Percentiles rank a stretch among this genome's conserved stretches.
Evolutionary conservation across 441 rosid species (phyloP).

Genomic region (Croton laevigatus): DNA sequence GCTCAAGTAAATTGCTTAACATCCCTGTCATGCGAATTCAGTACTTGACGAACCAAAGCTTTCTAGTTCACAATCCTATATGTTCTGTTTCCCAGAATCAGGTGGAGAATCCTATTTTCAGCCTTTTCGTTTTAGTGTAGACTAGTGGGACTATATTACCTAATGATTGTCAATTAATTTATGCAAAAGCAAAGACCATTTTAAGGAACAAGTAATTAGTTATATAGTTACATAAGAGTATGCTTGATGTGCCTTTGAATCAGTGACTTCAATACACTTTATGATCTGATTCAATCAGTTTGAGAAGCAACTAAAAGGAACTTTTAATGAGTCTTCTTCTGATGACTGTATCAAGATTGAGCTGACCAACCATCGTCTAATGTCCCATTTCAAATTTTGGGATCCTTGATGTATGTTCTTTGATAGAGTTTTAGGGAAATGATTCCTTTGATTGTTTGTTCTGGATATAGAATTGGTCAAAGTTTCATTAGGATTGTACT

Average conservation of each 20-base stretch:
- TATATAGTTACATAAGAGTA: neutral
- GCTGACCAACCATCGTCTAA: neutral
- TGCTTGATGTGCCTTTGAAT: neutral
- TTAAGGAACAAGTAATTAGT: neutral
- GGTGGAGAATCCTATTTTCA: constrained; percentile 10
- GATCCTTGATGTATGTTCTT: neutral
- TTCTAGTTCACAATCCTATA: constrained; percentile 26
- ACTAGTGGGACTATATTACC: neutral
- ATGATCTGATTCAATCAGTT: neutral
- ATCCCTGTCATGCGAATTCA: constrained; percentile 28
- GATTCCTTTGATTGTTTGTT: neutral
- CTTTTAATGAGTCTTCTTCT: neutral
- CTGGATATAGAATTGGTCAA: neutral
- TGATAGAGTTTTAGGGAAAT: neutral
- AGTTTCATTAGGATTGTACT: neutral
- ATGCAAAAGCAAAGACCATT: neutral
- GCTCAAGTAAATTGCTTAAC: constrained; percentile 20
- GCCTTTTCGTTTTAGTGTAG: constrained; percentile 9
- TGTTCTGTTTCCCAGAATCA: constrained; percentile 23
- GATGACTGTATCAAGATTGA: neutral
- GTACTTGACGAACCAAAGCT: constrained; percentile 30
- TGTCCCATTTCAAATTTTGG: neutral
- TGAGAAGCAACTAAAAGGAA: neutral
- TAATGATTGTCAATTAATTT: neutral
- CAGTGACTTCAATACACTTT: neutral